Percentiles rank a stretch among this genome's conserved stretches.
phyloP scores from a whole-genome alignment of 352 stramenopile species.

The Phytophthora litchii region DNA sequence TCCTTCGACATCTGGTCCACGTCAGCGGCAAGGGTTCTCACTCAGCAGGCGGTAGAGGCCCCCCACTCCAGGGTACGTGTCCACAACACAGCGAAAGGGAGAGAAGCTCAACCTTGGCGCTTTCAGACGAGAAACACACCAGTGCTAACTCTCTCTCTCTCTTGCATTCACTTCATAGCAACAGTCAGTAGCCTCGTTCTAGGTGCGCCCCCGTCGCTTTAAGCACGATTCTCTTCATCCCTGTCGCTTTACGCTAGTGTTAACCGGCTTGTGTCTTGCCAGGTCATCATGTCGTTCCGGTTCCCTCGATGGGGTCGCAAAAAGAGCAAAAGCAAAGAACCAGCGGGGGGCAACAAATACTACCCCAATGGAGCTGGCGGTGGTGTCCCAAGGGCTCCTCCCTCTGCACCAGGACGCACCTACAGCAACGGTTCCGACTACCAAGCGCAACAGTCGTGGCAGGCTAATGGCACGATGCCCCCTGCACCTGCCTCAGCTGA shows the following conservation, averaged over 20 bases:
- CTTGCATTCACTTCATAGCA: constrained; percentile 7
- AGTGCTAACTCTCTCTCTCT: constrained; percentile 9
- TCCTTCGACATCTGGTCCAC: constrained; percentile 19
- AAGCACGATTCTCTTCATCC: background rate
- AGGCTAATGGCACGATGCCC: constrained; percentile 26
- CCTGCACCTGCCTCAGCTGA: constrained; percentile 24
- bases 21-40: background rate
- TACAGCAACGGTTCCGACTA: constrained; percentile 52
- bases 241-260: constrained; percentile 11
- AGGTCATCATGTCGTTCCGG: constrained; percentile 61
- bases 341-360: constrained; percentile 47
- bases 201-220: constrained; percentile 2
- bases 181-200: constrained; percentile 5
- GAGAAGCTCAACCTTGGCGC: constrained; percentile 10
- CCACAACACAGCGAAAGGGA: background rate
- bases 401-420: constrained; percentile 48
- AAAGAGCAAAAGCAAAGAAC: constrained; percentile 66
- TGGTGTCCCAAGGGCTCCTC: constrained; percentile 37
- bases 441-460: constrained; percentile 37
- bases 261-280: constrained; percentile 1
- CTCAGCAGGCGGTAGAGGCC: constrained; percentile 12
- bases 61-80: constrained; percentile 6
- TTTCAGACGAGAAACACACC: constrained; percentile 15
- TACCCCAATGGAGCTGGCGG: constrained; percentile 25
- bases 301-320: constrained; percentile 79